Base-by-base conservation (phyloP, 768 basidiomycete genomes). In the Pleurotus giganteus region DNA sequence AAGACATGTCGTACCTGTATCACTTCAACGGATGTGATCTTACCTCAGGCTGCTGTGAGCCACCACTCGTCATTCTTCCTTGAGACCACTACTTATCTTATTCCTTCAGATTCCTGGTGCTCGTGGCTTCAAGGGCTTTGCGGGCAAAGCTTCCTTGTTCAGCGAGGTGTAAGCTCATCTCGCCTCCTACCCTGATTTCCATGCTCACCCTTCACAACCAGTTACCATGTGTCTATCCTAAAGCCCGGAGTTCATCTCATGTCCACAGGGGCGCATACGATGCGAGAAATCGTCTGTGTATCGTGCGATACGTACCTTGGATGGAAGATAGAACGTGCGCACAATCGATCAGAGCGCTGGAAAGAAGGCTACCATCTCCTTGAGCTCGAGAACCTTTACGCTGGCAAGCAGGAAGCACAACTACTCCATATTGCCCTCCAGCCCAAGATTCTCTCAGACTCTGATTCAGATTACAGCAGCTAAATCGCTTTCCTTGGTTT, bases 231-330 rank as follows among this genome's bases (percentile, higher is more conserved):
- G 45, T 65, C 65, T 4, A 66, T 78, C 5, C 70, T 72, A 12
- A 68, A 69, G 23, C 75, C 82, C 8, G 73, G 73, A 28, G 76
- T 83, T 23, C 79, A 80, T 54, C 73, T 86, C 26, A 84, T 86
- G 83, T 73, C 71, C 37, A 82, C 83, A 7, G 84, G 85, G 24
- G 83, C 82, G 17, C 82, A 85, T 60, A 82, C 81, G 12, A 79
- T 83, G 72, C 77, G 80, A 63, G 80, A 84, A 64, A 73, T 81
- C 26, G 69, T 70, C 15, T 85, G 84, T 65, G 65, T 71, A 4
- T 69, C 67, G 4, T 84, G 83, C 61, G 70, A 73, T 28, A 58
- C 71, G 8, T 82, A 81, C 62, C 70, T 85, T n/a, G 85, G 85
- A 11, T 86, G 81, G 81, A 80, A 81, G 65, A 83, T 86, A 46